Base-by-base conservation (phyloP, 306 rosid species). In the Crotalaria pallida region DNA sequence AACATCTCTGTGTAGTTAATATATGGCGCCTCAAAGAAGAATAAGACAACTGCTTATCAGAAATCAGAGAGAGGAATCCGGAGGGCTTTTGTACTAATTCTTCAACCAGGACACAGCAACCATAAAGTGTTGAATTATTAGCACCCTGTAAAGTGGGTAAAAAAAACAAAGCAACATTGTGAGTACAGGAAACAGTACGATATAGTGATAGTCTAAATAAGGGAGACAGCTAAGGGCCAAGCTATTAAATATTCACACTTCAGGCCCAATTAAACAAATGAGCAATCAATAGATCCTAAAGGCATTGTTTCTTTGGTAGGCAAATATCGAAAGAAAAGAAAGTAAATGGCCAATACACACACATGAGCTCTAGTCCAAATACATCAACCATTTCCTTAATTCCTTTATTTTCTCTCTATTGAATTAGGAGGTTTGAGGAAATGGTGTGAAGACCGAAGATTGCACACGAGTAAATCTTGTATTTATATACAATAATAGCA, bases 31-130 rank as follows among this genome's bases (percentile, higher is more conserved):
- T 91, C 87, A 89, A 74, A 58, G 96, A 60, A 12, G 91, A 74
- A 58, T 68, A 48, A 47, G 92, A 71, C 11, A 81, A 71, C 81
- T 71, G 76, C 75, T 84, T 91, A 26, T 89, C 90, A 45, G 91
- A 79, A 80, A 80, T 23, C 69, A 88, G 76, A 71, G 97, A 91
- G 76, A 95, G 86, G 75, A 95, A 79, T 21, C 97, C 97, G 41
- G 89, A 83, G 24, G 97, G 96, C 72, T 89, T 91, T 64, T 95
- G 92, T 65, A 91, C 99, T 49, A 91, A 77, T 85, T 95, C 99
- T 65, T 95, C 99, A 67, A 91, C 97, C 69, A 95, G 80, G 72
- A 95, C 85, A 58, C 99, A 95, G 86, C 99, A 95, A 49, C 99
- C 99, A 69, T 91, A 95, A 78, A 95, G 83, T 56, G 96, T 91